Conservation (phyloP, 768 basidiomycete genomes). For the Jaapia argillacea region DNA sequence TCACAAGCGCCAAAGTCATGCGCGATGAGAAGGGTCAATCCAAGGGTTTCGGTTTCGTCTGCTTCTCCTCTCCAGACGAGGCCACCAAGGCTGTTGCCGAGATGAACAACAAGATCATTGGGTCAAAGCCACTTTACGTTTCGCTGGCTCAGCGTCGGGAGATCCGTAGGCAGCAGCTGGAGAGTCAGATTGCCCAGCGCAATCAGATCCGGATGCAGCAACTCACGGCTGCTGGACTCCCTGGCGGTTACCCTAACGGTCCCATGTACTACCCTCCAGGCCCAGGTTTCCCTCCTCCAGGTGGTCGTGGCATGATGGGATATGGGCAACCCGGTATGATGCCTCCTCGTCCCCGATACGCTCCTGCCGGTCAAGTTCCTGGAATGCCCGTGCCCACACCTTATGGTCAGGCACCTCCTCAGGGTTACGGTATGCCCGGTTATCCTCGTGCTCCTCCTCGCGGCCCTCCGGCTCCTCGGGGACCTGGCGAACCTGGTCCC, state of each 20-base stretch:
- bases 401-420: conserved; percentile 64
- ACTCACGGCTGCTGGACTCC: conserved; percentile 80
- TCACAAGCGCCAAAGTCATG: conserved; percentile 99
- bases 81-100: conserved; percentile 98
- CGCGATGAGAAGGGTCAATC: conserved; percentile 89
- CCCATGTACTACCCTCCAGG: conserved; percentile 82
- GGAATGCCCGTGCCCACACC: conserved; percentile 71
- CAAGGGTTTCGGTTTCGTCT: conserved; percentile 98
- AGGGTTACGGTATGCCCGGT: conserved; percentile 60
- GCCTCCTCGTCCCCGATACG: conserved; percentile 81
- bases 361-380: conserved; percentile 59
- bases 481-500: conserved; percentile 39
- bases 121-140: conserved; percentile 96
- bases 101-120: conserved; percentile 99
- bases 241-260: conserved; percentile 73
- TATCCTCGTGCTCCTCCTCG: conserved; percentile 58
- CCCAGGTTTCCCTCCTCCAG: conserved; percentile 75
- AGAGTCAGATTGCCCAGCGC: conserved; percentile 97
- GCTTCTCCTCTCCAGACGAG: conserved; percentile 97
- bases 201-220: conserved; percentile 96
- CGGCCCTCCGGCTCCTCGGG: conserved; percentile 47
- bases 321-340: conserved; percentile 82
- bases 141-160: conserved; percentile 98
- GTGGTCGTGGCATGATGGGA: conserved; percentile 64
- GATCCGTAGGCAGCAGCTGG: conserved; percentile 94